Evolutionary conservation across 2,329 filamentous ascomycete species (phyloP), one percentile per base, ranked within the genome.

Genomic region (Mariannaea elegans): DNA sequence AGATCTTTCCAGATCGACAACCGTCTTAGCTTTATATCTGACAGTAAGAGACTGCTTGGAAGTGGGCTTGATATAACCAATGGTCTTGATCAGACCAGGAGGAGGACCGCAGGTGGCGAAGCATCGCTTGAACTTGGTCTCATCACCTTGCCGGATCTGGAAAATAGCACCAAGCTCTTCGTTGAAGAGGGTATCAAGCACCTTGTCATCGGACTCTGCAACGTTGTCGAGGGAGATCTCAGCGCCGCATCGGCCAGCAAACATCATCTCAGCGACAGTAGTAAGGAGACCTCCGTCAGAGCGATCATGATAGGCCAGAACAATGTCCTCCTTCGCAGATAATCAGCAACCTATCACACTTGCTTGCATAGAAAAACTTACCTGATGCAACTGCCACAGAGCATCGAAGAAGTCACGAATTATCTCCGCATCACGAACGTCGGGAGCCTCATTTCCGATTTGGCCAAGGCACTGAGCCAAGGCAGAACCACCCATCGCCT

Each of bases 81-180:
- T 93, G 75, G 89, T 93, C 78, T 88, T 90, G 67, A 98, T 90
- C 71, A 97, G 81, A 36, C 93, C 91, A 7, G 88, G 83, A 55
- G 93, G 92, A 51, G 92, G 92, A 4, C 94, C 92, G 75, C 92
- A 96, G 7, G 93, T 96, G 29, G 94, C 92, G 74, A 98, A 97
- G 73, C 93, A 96, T 59, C 91, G 86, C 71, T 90, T 90, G 84
- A 98, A 98, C 62, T 90, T 87, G 59, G 85, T 90, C 77, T 97
- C 92, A 67, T 97, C 89, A 51, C 86, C 84, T 76, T 92, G 93
- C 68, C 91, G 90, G 52, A 98, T 88, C 77, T 99, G 95, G 88
- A 98, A 98, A 29, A 98, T 90, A 14, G 94, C 94, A 64, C 95
- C 95, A 18, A 98, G 87, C 75, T 98, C 95, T 77, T 98, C 95